Conservation (phyloP, 768 basidiomycete genomes). For the Psilocybe tampanensis region DNA sequence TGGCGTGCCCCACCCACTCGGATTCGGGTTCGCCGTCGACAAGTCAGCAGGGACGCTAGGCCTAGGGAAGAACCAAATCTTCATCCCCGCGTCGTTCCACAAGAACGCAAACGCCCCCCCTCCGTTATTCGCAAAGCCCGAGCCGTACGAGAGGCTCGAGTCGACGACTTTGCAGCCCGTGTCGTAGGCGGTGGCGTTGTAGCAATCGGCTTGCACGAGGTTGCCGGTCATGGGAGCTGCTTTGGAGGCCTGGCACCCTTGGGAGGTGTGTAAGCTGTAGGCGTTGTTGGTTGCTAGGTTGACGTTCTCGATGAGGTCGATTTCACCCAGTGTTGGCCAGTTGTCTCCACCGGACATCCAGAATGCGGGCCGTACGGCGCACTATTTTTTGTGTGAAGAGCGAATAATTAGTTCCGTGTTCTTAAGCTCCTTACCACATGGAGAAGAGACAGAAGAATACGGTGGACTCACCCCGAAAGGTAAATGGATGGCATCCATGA, state of each 20-base stretch:
- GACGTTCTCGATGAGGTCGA: not conserved
- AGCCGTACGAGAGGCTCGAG: not conserved
- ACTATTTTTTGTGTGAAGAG: not conserved
- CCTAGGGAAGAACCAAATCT: slow-evolving; percentile 4
- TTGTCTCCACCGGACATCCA: not conserved
- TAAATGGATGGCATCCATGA: not conserved
- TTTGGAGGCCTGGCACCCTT: not conserved
- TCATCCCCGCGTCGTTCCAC: slow-evolving; percentile 1
- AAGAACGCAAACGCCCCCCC: slow-evolving; percentile 1
- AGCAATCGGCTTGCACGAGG: not conserved
- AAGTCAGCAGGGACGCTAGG: not conserved
- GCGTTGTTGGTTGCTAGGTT: not conserved
- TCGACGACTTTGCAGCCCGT: not conserved
- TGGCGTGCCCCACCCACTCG: not conserved
- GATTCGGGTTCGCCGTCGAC: not conserved
- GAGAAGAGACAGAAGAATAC: not conserved
- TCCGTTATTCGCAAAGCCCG: not conserved
- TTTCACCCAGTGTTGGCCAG: not conserved
- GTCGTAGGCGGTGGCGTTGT: not conserved
- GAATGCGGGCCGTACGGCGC: slow-evolving; percentile 2
- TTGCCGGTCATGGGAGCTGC: not conserved
- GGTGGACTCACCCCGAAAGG: not conserved
- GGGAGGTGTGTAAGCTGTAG: not conserved
- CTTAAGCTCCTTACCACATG: too few relatives aligned
- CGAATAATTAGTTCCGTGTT: not conserved